These are phyloP conservation scores for Roridomyces roridus DNA, from an alignment of 768 basidiomycete genomes.

Conservation along the genomic window DNA sequence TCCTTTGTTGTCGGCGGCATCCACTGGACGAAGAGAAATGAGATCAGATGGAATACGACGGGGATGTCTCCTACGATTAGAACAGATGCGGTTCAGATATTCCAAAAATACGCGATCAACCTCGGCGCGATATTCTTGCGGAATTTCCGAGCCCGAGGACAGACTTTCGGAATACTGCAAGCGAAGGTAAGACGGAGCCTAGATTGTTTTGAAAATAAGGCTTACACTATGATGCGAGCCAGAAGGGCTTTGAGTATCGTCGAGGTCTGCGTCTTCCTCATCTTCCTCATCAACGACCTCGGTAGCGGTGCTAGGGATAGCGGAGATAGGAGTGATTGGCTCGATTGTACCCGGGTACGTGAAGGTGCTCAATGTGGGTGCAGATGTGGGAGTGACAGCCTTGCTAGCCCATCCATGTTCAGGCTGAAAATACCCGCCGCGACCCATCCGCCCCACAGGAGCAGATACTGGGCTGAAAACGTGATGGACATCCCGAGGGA, in stretches of 20 bases:
- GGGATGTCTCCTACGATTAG: conserved; percentile 71
- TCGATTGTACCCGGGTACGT: conserved; percentile 29
- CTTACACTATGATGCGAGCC: conserved; percentile 17
- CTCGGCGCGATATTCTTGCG: conserved; percentile 79
- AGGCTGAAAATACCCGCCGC: conserved; percentile 19
- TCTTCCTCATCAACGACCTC: conserved; percentile 36
- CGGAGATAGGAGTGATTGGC: conserved; percentile 4
- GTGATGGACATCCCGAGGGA: conserved; percentile 21
- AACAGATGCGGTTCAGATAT: conserved; percentile 87
- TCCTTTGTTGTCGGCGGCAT: conserved; percentile 91
- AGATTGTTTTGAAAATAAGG: neutral
- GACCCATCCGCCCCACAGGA: conserved; percentile 21
- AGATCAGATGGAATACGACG: conserved; percentile 27
- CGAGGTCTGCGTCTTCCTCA: conserved; percentile 35
- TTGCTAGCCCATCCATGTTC: conserved; percentile 22
- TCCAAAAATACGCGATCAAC: conserved; percentile 92
- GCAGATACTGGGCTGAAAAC: conserved; percentile 7
- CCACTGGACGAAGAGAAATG: conserved; percentile 59
- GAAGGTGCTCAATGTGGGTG: conserved; percentile 26
- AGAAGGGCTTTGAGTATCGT: conserved; percentile 24
- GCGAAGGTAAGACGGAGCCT: neutral
- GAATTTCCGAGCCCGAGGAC: conserved; percentile 58
- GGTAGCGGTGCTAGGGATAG: conserved; percentile 12
- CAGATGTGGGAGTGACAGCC: conserved; percentile 21
- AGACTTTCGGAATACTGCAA: conserved; percentile 20